Evolutionary conservation across 2,329 filamentous ascomycete species (phyloP), one percentile per base, ranked within the genome.

Genomic region (Ustulina deusta): DNA sequence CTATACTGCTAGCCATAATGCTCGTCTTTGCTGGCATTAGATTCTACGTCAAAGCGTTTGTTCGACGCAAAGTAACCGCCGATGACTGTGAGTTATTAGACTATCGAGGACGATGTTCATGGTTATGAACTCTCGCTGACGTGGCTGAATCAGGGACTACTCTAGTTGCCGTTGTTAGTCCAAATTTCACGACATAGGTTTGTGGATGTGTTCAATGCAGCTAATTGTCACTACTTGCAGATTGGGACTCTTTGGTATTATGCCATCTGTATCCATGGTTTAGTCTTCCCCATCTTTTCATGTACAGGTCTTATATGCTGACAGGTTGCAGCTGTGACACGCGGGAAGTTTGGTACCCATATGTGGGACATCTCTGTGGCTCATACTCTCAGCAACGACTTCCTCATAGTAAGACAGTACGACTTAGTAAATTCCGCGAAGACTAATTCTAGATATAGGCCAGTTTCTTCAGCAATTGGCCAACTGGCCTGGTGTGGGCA

Each of bases 191-290:
- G 13, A 34, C 13, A 38, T 17, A 34, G 51, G 20, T 54, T 6
- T 27, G n/a, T 7, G 17, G 20, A 34, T n/a, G n/a, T 27, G 9
- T 54, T 52, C 49, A 34, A 38, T n/a, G n/a, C 27, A 15, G 25
- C 51, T 54, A 54, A 54, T 22, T 7, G 10, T 54, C n/a, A 38
- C 27, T 54, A 20, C 36, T 42, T 46, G 7, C 6, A 57, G 54
- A 57, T 57, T 20, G 54, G 34, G 22, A 57, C 54, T 44, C 6
- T 42, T 57, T 57, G 54, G 34, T 57, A 57, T 27, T 42, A 57
- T 57, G 54, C 22, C 20, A 57, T 57, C 6, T 57, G 54, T 10
- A 42, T 57, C 20, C 34, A 27, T 25, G 54, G 54, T 57, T 17
- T 6, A 36, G 15, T 15, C 38, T 44, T 17, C 34, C 22, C 17